Conservation (phyloP, 2,329 filamentous ascomycete genomes). For the Cordyceps tenuipes region DNA sequence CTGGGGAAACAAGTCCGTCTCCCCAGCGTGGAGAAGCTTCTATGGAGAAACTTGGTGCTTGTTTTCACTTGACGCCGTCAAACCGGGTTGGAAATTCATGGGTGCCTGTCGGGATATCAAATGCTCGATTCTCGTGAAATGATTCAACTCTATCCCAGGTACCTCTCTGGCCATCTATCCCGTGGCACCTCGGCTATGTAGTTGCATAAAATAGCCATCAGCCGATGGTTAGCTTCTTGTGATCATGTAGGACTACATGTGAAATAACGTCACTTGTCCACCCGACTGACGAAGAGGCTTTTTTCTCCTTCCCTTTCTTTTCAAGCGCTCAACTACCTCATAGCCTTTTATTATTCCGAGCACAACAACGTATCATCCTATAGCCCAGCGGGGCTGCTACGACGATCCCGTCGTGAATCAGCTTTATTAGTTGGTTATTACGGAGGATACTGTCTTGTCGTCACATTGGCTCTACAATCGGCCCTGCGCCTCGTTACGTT, state of each 20-base stretch:
- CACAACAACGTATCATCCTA: neutral
- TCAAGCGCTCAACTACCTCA: neutral
- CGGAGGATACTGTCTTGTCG: neutral
- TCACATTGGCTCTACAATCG: neutral
- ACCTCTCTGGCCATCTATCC: neutral
- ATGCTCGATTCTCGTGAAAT: neutral
- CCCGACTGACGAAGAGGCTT: conserved; percentile 1
- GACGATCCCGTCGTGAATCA: too few relatives aligned
- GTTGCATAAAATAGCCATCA: neutral
- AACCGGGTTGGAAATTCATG: neutral
- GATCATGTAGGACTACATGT: neutral
- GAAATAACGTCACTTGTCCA: neutral
- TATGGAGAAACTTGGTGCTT: conserved; percentile 2
- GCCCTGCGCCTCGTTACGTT: neutral
- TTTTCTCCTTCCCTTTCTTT: neutral
- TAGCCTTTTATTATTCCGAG: neutral
- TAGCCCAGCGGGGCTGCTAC: neutral
- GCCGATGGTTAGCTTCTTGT: neutral
- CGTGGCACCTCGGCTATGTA: neutral
- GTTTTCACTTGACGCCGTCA: neutral
- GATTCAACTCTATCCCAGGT: neutral
- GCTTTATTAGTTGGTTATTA: neutral
- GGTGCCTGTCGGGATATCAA: neutral
- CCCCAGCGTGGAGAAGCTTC: neutral
- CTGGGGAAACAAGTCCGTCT: neutral